Conservation (phyloP, 2,329 filamentous ascomycete species). For the Penicillium sp. region DNA sequence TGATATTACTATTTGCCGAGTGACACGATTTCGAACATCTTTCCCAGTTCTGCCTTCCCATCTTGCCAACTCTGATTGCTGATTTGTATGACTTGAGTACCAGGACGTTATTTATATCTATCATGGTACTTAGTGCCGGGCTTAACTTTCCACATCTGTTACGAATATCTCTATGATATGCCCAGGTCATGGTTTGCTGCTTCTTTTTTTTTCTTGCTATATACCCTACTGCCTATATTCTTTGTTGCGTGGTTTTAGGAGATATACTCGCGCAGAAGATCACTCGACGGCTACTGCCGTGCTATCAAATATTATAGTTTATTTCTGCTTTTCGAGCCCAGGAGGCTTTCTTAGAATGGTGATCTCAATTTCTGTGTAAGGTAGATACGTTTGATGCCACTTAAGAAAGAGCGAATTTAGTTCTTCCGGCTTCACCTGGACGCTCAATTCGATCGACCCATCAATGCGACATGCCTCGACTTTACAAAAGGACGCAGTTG, state of each 20-base stretch:
- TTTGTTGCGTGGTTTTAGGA: neutral
- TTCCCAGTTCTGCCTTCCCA: neutral
- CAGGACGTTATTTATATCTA: neutral
- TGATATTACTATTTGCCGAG: slow-evolving; percentile 6
- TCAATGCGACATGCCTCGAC: no score
- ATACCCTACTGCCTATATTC: slow-evolving; percentile 3
- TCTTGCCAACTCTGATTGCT: neutral
- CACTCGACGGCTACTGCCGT: neutral
- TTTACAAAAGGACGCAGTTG: neutral
- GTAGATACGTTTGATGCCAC: neutral
- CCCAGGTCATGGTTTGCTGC: neutral
- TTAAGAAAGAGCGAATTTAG: no score
- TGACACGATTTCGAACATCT: neutral
- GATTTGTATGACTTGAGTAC: neutral
- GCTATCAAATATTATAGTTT: neutral
- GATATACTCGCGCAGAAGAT: neutral
- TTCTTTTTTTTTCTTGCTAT: neutral
- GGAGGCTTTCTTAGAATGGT: neutral
- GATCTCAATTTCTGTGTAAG: neutral
- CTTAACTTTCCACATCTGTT: neutral
- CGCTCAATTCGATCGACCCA: no score
- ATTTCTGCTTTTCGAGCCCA: no score
- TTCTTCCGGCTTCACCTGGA: no score
- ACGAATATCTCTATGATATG: neutral
- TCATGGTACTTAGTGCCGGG: neutral